Conservation (phyloP, 2,329 filamentous ascomycete species). For the Elsinoe arachidis region DNA sequence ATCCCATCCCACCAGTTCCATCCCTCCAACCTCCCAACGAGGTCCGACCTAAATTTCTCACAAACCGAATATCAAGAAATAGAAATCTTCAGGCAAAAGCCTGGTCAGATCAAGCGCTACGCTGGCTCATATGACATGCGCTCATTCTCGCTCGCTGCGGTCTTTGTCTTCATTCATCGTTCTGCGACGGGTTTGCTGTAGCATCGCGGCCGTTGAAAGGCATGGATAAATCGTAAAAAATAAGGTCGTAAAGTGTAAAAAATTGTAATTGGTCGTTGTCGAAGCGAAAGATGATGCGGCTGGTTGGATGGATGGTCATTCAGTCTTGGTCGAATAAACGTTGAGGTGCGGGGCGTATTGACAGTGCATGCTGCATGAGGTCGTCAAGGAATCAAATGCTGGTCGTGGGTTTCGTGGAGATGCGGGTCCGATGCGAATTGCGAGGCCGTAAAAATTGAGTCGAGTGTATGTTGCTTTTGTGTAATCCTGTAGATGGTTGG, state of each 20-base stretch:
- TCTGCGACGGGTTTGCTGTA: background rate
- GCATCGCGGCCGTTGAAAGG: background rate
- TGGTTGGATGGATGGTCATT: background rate
- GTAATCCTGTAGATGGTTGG: background rate
- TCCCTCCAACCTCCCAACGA: background rate
- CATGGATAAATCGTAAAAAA: no score
- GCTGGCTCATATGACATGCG: no score
- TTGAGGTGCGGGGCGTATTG: background rate
- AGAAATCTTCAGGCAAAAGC: constrained; percentile 5
- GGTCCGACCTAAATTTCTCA: background rate
- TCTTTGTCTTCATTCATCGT: constrained; percentile 1
- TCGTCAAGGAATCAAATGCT: background rate
- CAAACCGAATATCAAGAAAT: background rate
- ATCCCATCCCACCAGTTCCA: background rate
- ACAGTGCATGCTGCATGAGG: background rate
- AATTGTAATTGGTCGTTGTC: constrained; percentile 14
- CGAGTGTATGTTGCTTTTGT: constrained; percentile 3
- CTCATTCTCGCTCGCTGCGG: background rate
- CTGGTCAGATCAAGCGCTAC: background rate
- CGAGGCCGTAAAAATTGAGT: background rate
- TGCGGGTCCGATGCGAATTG: background rate
- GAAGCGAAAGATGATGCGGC: background rate
- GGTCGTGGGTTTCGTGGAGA: background rate
- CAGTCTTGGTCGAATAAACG: background rate
- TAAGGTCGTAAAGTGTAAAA: background rate